Conservation (phyloP, 2,329 filamentous ascomycete genomes). For the Helotiales sp. region DNA sequence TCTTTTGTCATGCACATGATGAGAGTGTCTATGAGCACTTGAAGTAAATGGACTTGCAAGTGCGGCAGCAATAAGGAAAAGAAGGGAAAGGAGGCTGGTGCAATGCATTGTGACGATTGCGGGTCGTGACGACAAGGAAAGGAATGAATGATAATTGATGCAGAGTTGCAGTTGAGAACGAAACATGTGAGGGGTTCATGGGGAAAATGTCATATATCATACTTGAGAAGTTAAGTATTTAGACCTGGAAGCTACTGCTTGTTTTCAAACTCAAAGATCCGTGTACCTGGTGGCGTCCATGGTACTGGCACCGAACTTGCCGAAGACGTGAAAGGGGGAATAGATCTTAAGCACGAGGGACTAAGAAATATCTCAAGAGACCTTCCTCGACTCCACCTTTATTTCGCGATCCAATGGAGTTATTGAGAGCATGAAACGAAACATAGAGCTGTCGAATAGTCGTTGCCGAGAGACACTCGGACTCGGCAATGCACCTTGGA, state of each 20-base stretch:
- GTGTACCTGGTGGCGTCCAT: too few species aligned
- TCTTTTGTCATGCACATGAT: background rate
- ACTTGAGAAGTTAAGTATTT: background rate
- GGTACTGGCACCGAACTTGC: background rate
- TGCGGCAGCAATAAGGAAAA: background rate
- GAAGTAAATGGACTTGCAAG: background rate
- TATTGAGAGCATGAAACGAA: background rate
- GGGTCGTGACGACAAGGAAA: background rate
- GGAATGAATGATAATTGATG: background rate
- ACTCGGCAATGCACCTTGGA: background rate
- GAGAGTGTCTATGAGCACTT: background rate
- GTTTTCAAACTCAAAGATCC: background rate
- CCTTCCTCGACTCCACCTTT: background rate
- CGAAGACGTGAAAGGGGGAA: background rate
- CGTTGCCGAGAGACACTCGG: background rate
- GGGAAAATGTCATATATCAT: background rate
- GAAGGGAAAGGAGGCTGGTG: constrained; percentile 8
- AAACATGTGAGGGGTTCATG: background rate
- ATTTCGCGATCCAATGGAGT: background rate
- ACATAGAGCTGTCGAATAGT: background rate
- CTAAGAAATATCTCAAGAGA: background rate
- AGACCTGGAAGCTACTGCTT: background rate
- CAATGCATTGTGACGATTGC: constrained; percentile 22
- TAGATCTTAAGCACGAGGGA: background rate
- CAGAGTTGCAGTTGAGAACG: background rate